Evolutionary conservation across 495 filamentous ascomycete genomes (phyloP).

Genomic region (Xylaria grammica): DNA sequence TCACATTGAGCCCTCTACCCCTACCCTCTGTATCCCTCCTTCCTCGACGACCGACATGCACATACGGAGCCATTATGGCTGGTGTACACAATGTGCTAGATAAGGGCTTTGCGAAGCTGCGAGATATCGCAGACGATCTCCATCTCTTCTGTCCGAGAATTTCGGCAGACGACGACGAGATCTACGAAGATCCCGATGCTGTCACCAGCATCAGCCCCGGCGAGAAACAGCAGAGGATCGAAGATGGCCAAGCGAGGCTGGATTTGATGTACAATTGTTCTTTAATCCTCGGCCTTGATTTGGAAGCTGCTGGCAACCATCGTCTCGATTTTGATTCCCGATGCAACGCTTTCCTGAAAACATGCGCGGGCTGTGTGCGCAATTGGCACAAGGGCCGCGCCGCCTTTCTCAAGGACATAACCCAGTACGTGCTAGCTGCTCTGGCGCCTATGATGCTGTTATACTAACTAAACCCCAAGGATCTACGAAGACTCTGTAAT

Average conservation of each 20-base stretch:
- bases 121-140: constrained; percentile 46
- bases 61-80: constrained; percentile 28
- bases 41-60: constrained; percentile 27
- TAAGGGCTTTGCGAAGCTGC: constrained; percentile 31
- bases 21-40: neutral
- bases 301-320: constrained; percentile 63
- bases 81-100: constrained; percentile 27
- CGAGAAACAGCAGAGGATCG: constrained; percentile 48
- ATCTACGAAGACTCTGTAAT: constrained; percentile 38
- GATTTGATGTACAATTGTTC: constrained; percentile 66
- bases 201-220: constrained; percentile 38
- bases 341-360: constrained; percentile 55
- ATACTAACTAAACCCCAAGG: constrained; percentile 40
- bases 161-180: constrained; percentile 48
- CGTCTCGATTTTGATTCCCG: constrained; percentile 62
- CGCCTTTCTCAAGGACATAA: constrained; percentile 64
- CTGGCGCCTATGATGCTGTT: no score
- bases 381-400: constrained; percentile 78
- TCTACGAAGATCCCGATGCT: constrained; percentile 59
- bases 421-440: constrained; percentile 45
- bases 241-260: constrained; percentile 57
- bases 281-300: constrained; percentile 69
- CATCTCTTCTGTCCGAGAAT: constrained; percentile 54
- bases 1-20: neutral
- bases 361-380: constrained; percentile 79